Evolutionary conservation across 345 rosid genomes (phyloP).

Genomic region (Pelargonium nanum): DNA sequence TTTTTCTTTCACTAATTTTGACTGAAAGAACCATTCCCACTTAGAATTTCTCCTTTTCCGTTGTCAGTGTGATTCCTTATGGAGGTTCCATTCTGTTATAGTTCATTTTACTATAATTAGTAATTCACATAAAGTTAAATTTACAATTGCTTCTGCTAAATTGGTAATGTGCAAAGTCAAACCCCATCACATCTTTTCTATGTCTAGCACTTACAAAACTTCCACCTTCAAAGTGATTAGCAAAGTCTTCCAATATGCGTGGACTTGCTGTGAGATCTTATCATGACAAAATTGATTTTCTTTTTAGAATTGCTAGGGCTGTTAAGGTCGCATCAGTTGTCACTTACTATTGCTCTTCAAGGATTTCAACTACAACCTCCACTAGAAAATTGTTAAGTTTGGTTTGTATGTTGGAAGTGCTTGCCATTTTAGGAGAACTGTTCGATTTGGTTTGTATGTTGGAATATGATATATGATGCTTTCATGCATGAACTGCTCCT

Average conservation of each 20-base stretch:
- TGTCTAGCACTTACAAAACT: not conserved
- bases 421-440: not conserved
- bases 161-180: no score
- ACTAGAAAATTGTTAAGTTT: not conserved
- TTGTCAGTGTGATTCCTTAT: no score
- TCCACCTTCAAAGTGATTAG: not conserved
- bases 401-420: not conserved
- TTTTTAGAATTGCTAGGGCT: not conserved
- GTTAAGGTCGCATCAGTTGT: not conserved
- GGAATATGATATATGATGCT: not conserved
- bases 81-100: no score
- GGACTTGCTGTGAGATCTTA: not conserved
- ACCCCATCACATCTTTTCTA: not conserved
- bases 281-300: not conserved
- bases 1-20: no score
- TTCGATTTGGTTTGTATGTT: not conserved
- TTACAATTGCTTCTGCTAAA: no score
- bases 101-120: no score
- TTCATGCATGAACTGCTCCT: not conserved
- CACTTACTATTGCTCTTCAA: not conserved
- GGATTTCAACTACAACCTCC: not conserved
- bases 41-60: no score
- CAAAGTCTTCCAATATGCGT: not conserved
- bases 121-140: no score
- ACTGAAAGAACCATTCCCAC: no score